Percentiles rank a stretch among this genome's conserved stretches.
Evolutionary conservation across 352 stramenopile species (phyloP).

Genomic region (Phytophthora pinifolia): DNA sequence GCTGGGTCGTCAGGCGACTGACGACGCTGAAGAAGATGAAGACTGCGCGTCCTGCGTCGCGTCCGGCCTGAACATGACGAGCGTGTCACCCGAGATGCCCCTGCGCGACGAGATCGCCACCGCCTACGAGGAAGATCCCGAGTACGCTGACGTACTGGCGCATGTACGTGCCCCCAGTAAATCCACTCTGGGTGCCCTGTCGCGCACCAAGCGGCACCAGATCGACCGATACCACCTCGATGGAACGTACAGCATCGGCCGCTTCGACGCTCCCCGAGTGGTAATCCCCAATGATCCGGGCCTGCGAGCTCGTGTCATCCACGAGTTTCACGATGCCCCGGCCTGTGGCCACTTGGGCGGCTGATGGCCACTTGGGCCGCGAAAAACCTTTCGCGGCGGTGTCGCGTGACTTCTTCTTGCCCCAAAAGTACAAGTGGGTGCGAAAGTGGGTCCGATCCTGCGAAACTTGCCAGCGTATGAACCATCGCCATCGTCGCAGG

Average conservation of each 20-base stretch:
- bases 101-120: conserved; percentile 4
- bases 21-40: conserved; percentile 6
- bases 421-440: conserved; percentile 33
- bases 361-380: conserved; percentile 14
- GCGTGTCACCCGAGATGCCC: not conserved
- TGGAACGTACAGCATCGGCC: conserved; percentile 1
- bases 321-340: conserved; percentile 18
- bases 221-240: conserved; percentile 7
- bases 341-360: conserved; percentile 13
- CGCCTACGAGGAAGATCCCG: not conserved
- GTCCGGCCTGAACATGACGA: not conserved
- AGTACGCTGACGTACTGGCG: not conserved
- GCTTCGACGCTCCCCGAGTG: not conserved
- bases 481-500: conserved; percentile 1
- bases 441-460: conserved; percentile 20
- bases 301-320: conserved; percentile 10
- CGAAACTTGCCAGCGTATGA: conserved; percentile 26
- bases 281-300: conserved; percentile 7
- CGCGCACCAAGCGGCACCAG: not conserved
- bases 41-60: not conserved
- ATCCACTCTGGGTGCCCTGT: not conserved
- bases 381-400: conserved; percentile 25
- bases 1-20: not conserved
- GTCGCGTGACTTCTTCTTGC: conserved; percentile 15
- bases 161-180: not conserved